Evolutionary conservation across 306 rosid species (phyloP).

Genomic region (Coriaria nepalensis): DNA sequence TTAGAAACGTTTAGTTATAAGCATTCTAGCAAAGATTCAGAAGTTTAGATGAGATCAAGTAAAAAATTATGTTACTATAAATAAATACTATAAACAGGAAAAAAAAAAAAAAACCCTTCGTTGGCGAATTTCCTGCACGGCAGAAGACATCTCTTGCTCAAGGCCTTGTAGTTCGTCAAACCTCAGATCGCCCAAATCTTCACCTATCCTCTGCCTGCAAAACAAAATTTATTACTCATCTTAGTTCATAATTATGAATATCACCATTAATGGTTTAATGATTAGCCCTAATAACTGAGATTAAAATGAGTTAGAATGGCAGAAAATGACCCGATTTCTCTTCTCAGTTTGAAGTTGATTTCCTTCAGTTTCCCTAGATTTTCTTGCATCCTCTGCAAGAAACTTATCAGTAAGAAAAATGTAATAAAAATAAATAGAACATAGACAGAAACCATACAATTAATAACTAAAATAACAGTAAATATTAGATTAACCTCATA

Average conservation of each 20-base stretch:
- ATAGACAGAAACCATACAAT: not conserved
- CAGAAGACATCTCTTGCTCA: constrained; percentile 31
- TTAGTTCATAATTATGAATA: not conserved
- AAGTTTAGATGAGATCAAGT: not conserved
- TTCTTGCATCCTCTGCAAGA: constrained; percentile 51
- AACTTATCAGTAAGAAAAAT: not conserved
- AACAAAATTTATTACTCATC: too few species aligned
- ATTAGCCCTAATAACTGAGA: not conserved
- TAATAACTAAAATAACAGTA: not conserved
- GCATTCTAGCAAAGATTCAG: not conserved
- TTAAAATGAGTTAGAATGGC: too few species aligned
- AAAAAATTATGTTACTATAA: not conserved
- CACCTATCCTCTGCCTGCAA: constrained; percentile 59
- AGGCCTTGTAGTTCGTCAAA: constrained; percentile 38
- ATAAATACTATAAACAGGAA: not conserved
- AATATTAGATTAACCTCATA: constrained; percentile 36
- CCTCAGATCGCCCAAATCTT: constrained; percentile 36
- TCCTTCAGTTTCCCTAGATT: constrained; percentile 43
- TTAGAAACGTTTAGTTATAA: not conserved
- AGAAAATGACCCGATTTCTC: constrained; percentile 53
- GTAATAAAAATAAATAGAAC: too few species aligned
- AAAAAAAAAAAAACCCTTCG: constrained; percentile 33
- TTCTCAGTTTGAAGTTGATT: constrained; percentile 45
- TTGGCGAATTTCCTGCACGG: constrained; percentile 37
- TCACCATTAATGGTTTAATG: not conserved